These are phyloP conservation scores for Nakaseomyces nivariensis DNA, from an alignment of 1,139 yeast species.

Conservation along the genomic window DNA sequence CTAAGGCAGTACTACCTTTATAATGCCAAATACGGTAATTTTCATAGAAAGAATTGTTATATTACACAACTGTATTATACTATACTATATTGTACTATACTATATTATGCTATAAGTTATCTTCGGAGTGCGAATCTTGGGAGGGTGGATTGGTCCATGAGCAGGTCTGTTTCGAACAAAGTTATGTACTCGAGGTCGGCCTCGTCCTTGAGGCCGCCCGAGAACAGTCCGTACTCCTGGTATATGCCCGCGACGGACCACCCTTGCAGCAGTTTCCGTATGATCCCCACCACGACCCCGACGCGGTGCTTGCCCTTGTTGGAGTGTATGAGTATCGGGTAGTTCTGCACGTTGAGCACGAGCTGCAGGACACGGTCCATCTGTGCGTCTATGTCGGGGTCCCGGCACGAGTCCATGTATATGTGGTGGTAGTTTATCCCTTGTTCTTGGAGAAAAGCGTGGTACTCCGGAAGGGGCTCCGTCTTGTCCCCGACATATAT, in stretches of 20 bases:
- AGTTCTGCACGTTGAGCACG: slow-evolving; percentile 59
- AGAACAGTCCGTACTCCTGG: slow-evolving; percentile 88
- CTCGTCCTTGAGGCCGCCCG: slow-evolving; percentile 79
- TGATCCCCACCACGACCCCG: slow-evolving; percentile 81
- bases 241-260: slow-evolving; percentile 91
- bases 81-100: too few species aligned
- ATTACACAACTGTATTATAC: neutral
- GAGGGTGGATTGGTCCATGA: neutral
- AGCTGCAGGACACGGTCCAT: slow-evolving; percentile 54
- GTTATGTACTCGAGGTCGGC: slow-evolving; percentile 62
- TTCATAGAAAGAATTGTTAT: neutral
- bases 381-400: slow-evolving; percentile 55
- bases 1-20: too few species aligned
- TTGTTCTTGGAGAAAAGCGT: slow-evolving; percentile 48
- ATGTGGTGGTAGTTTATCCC: slow-evolving; percentile 52
- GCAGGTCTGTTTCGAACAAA: slow-evolving; percentile 23
- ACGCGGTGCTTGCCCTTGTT: slow-evolving; percentile 94
- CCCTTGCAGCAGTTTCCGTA: slow-evolving; percentile 77
- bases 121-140: slow-evolving; percentile 2
- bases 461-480: slow-evolving; percentile 50
- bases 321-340: slow-evolving; percentile 82
- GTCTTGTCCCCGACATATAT: slow-evolving; percentile 74
- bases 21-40: too few species aligned
- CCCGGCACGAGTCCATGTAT: slow-evolving; percentile 61
- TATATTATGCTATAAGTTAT: too few species aligned